Conservation (phyloP, 2,329 filamentous ascomycete species). For the Clarireedia homoeocarpa region DNA sequence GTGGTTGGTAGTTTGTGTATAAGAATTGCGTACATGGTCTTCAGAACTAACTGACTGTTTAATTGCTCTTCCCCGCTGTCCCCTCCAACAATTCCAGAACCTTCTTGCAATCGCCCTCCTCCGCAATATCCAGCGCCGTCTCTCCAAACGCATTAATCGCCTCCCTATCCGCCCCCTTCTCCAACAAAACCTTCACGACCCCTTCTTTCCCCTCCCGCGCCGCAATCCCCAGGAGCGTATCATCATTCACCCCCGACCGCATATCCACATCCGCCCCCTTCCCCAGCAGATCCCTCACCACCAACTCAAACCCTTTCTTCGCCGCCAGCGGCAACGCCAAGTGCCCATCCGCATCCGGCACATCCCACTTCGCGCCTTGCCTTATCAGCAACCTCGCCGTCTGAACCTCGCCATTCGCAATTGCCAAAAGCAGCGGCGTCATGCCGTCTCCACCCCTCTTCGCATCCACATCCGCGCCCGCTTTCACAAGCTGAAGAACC, state of each 20-base stretch:
- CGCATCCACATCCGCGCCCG: slow-evolving; percentile 10
- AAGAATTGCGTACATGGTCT: no score
- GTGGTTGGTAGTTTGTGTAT: no score
- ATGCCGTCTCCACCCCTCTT: background rate
- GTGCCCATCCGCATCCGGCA: slow-evolving; percentile 8
- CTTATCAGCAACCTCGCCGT: slow-evolving; percentile 11
- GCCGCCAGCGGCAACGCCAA: slow-evolving; percentile 11
- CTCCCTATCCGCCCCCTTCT: slow-evolving; percentile 4
- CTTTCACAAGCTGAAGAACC: slow-evolving; percentile 7
- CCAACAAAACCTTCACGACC: slow-evolving; percentile 10
- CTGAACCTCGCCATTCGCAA: slow-evolving; percentile 6
- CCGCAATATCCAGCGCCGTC: slow-evolving; percentile 15
- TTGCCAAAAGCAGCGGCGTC: slow-evolving; percentile 9
- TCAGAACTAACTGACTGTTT: no score
- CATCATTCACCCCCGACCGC: slow-evolving; percentile 13
- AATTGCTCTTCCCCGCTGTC: no score
- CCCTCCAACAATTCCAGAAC: slow-evolving; percentile 9
- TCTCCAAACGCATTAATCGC: slow-evolving; percentile 13
- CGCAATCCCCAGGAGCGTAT: slow-evolving; percentile 12
- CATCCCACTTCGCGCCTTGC: slow-evolving; percentile 7
- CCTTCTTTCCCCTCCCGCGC: slow-evolving; percentile 9
- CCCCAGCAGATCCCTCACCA: slow-evolving; percentile 12
- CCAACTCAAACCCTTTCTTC: slow-evolving; percentile 8
- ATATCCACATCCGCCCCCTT: slow-evolving; percentile 12
- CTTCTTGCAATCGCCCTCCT: slow-evolving; percentile 10